Evolutionary conservation across 768 basidiomycete genomes (phyloP).

Genomic region (Macrolepiota dolichaula): DNA sequence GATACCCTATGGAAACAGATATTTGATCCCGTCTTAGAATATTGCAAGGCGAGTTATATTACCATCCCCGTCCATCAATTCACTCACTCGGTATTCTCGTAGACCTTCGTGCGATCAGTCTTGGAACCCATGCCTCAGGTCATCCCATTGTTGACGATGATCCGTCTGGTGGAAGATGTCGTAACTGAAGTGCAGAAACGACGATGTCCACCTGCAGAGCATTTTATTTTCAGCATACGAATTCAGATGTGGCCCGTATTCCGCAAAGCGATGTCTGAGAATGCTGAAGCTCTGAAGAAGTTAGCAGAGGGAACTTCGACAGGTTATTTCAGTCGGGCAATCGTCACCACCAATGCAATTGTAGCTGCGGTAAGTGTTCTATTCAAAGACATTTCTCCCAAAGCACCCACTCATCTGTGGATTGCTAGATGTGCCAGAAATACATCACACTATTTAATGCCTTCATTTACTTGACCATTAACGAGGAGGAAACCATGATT

Average conservation of each 20-base stretch:
- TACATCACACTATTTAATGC: slow-evolving; percentile 83
- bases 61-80: neutral
- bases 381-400: neutral
- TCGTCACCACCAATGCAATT: slow-evolving; percentile 62
- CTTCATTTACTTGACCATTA: slow-evolving; percentile 74
- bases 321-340: slow-evolving; percentile 61
- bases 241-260: slow-evolving; percentile 93
- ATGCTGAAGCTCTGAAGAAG: slow-evolving; percentile 79
- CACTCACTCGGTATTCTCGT: slow-evolving; percentile 6
- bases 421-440: slow-evolving; percentile 59
- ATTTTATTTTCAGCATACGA: slow-evolving; percentile 76
- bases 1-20: slow-evolving; percentile 87
- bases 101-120: slow-evolving; percentile 68
- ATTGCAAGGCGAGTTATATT: slow-evolving; percentile 57
- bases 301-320: slow-evolving; percentile 68
- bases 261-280: slow-evolving; percentile 82
- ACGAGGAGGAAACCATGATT: slow-evolving; percentile 94
- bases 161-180: slow-evolving; percentile 83
- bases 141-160: slow-evolving; percentile 83
- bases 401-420: slow-evolving; percentile 7
- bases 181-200: slow-evolving; percentile 73
- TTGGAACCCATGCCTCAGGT: slow-evolving; percentile 75
- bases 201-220: slow-evolving; percentile 75
- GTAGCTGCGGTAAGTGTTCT: slow-evolving; percentile 55
- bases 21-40: slow-evolving; percentile 87